A percentile compares a stretch with the other conserved stretches of the same genome.
Conservation (phyloP, 2,329 filamentous ascomycete species). For the Neurospora sp. region DNA sequence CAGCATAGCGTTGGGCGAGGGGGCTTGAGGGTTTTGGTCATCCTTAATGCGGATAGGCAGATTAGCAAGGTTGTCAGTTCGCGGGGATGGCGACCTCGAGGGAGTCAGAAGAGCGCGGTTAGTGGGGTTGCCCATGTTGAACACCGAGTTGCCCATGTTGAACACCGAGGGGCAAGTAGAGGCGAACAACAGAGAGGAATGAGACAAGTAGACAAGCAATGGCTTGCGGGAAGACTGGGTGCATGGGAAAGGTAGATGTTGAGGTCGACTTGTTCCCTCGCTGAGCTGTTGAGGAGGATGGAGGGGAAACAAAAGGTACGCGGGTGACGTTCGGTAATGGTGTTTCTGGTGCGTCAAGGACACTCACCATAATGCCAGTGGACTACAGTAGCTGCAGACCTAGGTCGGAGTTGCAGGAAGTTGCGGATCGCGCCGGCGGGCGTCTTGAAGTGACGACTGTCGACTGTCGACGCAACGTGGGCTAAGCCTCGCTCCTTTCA, state of each 20-base stretch:
- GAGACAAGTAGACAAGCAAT: not conserved
- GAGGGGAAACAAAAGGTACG: not conserved
- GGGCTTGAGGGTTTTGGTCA: slow-evolving; percentile 39
- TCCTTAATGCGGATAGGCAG: slow-evolving; percentile 14
- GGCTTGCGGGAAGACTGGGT: not conserved
- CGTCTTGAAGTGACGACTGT: not conserved
- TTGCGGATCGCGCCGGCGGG: not conserved
- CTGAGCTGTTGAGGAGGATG: not conserved
- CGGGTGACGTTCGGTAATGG: not conserved
- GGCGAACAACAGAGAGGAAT: not conserved
- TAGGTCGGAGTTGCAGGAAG: not conserved
- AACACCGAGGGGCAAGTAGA: not conserved
- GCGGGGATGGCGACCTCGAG: slow-evolving; percentile 6
- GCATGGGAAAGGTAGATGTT: not conserved
- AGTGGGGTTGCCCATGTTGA: not conserved
- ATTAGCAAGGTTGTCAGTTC: slow-evolving; percentile 16
- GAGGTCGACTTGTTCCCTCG: not conserved
- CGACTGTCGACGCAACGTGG: not conserved
- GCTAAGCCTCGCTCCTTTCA: not conserved
- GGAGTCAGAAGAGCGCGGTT: not conserved
- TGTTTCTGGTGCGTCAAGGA: not conserved
- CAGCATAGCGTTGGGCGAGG: slow-evolving; percentile 47
- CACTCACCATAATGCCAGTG: not conserved
- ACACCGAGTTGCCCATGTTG: not conserved
- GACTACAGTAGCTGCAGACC: not conserved